Evolutionary conservation across 305 asterid genomes (phyloP), one percentile per base, ranked within the genome.

Genomic region (Ajuga reptans): DNA sequence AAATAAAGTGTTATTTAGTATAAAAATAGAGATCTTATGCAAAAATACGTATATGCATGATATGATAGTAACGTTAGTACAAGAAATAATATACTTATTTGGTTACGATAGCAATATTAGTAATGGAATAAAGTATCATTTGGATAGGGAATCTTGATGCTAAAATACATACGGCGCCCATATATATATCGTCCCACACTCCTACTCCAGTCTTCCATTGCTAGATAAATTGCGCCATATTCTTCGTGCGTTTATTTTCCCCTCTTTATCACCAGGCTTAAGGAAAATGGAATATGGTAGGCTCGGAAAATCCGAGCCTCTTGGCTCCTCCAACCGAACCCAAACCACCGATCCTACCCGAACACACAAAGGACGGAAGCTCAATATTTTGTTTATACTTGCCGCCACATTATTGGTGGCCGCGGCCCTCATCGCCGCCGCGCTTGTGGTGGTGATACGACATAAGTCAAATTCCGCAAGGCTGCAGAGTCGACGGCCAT

Each of bases 251-350:
- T 45, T 50, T 53, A n/a, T 31, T 12, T 37, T 17, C 5, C 47
- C 8, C 50, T 21, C 45, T 16, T 51, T n/a, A 31, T 72, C 58
- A 6, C 72, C 34, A 0, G 21, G 64, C 47, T 66, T 11, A 27
- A 53, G 7, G 36, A 21, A 31, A 53, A 84, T 91, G 98, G 89
- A 82, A 0, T 84, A 89, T 71, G 94, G 89, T 16, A 80, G 84
- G 77, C 86, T 89, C 67, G 88, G 87, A n/a, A 78, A 72, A 62
- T 16, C 87, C 62, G 88, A 87, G 39, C 81, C 82, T 16, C 80
- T 60, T 18, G 70, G 64, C 69, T 79, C 86, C 64, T 78, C 92
- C 10, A 60, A 76, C 65, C 80, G 77, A n/a, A 62, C 52, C 73
- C 65, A 53, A 29, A 3, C 81, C 64, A 0, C 79, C 61, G 72